phyloP scores from a whole-genome alignment of 345 rosid genomes.

The Lagerstroemia speciosa region DNA sequence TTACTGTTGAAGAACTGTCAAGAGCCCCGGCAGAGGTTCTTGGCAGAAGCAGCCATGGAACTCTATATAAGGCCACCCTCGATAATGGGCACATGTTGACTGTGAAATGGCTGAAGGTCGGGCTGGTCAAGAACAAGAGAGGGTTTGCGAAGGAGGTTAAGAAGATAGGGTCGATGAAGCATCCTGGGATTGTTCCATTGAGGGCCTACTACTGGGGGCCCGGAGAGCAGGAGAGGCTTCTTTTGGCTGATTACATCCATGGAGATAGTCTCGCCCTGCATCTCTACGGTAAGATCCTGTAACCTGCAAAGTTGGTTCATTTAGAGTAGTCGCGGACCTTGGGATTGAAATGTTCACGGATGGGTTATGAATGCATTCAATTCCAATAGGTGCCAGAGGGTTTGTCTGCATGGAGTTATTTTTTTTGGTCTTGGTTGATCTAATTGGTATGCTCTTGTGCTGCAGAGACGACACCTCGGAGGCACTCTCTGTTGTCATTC shows the following conservation, averaged over 20 bases:
- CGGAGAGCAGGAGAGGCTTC: conserved; percentile 90
- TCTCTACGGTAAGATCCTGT: conserved; percentile 65
- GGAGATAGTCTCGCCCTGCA: conserved; percentile 92
- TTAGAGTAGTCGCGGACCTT: not conserved
- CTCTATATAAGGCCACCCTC: conserved; percentile 84
- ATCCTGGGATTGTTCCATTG: conserved; percentile 64
- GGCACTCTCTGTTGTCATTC: conserved; percentile 68
- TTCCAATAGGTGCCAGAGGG: not conserved
- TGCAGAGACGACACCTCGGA: conserved; percentile 89
- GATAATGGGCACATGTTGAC: conserved; percentile 70
- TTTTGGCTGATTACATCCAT: conserved; percentile 66
- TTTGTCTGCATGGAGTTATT: not conserved
- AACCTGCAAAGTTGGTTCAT: not conserved
- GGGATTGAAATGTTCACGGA: not conserved
- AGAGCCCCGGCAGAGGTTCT: conserved; percentile 99
- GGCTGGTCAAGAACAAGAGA: conserved; percentile 83
- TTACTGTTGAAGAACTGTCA: conserved; percentile 87
- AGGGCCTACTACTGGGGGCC: conserved; percentile 97
- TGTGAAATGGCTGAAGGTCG: conserved; percentile 94
- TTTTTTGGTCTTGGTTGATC: not conserved
- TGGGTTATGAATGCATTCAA: not conserved
- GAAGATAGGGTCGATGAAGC: conserved; percentile 64
- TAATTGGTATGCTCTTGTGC: not conserved
- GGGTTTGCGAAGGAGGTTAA: conserved; percentile 84
- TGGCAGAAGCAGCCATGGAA: conserved; percentile 96